Evolutionary conservation across 164 flowering plant species (phyloP).

Genomic region (Aristolochia californica): DNA sequence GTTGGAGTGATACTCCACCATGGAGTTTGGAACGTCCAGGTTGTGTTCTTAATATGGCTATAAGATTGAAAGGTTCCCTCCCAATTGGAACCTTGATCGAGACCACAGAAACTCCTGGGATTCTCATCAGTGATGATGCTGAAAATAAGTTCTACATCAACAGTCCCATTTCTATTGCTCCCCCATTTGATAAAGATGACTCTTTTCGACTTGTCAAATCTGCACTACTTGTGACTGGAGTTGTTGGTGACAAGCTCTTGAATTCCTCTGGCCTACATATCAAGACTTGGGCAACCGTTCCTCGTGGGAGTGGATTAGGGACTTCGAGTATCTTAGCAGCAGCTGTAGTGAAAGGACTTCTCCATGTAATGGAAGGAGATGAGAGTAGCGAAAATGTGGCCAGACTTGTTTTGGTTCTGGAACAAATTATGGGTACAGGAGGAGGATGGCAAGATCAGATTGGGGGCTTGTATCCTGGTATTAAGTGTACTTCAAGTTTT

Average conservation of each 20-base stretch:
- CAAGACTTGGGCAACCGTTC: slow-evolving; percentile 89
- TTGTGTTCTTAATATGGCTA: slow-evolving; percentile 89
- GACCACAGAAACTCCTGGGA: slow-evolving; percentile 45
- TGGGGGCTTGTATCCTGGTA: slow-evolving; percentile 94
- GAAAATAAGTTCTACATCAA: slow-evolving; percentile 42
- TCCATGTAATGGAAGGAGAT: slow-evolving; percentile 68
- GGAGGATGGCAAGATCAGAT: slow-evolving; percentile 99
- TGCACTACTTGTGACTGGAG: slow-evolving; percentile 79
- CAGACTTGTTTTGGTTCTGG: slow-evolving; percentile 80
- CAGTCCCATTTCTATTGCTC: slow-evolving; percentile 37
- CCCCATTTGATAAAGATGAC: slow-evolving; percentile 72
- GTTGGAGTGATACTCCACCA: slow-evolving; percentile 99
- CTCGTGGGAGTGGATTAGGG: slow-evolving; percentile 97
- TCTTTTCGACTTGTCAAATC: slow-evolving; percentile 92
- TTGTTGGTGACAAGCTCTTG: slow-evolving; percentile 32
- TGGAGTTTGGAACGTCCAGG: slow-evolving; percentile 99
- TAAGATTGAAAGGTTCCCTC: slow-evolving; percentile 63
- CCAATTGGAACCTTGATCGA: slow-evolving; percentile 79
- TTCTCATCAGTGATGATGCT: slow-evolving; percentile 58
- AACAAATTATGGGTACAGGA: slow-evolving; percentile 99
- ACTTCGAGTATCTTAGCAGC: slow-evolving; percentile 98
- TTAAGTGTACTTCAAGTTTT: slow-evolving; percentile 80
- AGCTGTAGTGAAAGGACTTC: slow-evolving; percentile 91
- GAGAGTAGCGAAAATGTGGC: slow-evolving; percentile 84
- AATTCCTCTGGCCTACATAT: slow-evolving; percentile 45